Evolutionary conservation across 208 protist genomes (phyloP).

Genomic region (Leishmania tropica): DNA sequence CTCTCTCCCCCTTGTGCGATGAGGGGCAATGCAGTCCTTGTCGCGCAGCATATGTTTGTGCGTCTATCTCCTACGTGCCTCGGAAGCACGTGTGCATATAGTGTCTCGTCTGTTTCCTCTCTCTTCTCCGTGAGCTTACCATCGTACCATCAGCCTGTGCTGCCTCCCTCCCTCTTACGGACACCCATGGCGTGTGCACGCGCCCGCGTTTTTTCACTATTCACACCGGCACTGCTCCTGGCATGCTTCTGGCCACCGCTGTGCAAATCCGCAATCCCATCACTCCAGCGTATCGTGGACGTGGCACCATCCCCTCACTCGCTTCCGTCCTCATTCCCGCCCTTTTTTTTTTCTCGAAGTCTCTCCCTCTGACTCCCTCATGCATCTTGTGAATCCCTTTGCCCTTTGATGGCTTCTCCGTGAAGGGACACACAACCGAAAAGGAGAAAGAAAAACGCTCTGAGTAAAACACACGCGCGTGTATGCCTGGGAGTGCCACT

Average conservation of each 20-base stretch:
- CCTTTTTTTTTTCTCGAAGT: neutral
- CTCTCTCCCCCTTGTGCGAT: neutral
- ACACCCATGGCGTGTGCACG: neutral
- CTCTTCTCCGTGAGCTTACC: neutral
- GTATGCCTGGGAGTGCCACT: neutral
- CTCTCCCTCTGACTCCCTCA: neutral
- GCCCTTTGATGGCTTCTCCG: conserved; percentile 3
- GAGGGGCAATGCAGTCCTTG: neutral
- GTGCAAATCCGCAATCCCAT: neutral
- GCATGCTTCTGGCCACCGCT: neutral
- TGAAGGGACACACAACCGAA: too few species aligned
- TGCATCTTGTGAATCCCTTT: too few species aligned
- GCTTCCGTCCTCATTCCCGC: neutral
- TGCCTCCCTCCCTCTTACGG: neutral
- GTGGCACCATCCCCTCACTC: neutral
- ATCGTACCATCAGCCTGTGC: neutral
- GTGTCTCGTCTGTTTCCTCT: neutral
- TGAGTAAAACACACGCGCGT: neutral
- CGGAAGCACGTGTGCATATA: neutral
- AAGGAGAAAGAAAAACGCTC: too few species aligned
- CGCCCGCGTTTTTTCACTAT: neutral
- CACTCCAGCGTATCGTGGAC: too few species aligned
- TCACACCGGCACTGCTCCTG: neutral
- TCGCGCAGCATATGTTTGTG: neutral
- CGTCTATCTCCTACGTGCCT: neutral